These are phyloP conservation scores for Xanthoparmelia taractica DNA, from an alignment of 495 filamentous ascomycete species.

Conservation along the genomic window DNA sequence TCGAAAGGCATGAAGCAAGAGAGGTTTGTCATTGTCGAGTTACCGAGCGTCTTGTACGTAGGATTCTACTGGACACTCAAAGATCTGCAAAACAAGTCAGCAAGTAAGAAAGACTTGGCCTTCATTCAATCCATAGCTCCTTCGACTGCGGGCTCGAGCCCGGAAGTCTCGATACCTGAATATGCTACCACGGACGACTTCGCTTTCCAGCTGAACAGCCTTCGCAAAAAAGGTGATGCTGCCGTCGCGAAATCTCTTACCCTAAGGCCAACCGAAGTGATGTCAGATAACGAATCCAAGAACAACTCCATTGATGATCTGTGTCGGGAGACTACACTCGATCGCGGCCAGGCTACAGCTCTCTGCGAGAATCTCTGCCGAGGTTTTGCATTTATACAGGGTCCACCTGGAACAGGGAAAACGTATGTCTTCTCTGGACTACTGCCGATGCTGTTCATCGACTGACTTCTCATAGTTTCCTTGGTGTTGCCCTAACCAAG, in stretches of 20 bases:
- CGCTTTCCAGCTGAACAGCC: constrained; percentile 35
- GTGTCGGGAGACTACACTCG: constrained; percentile 38
- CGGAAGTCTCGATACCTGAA: constrained; percentile 36
- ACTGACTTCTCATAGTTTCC: constrained; percentile 14
- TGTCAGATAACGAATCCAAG: constrained; percentile 1
- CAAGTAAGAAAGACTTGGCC: constrained; percentile 34
- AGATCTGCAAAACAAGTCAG: constrained; percentile 22
- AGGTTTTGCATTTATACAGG: constrained; percentile 57
- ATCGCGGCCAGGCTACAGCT: constrained; percentile 49
- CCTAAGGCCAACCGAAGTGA: constrained; percentile 25
- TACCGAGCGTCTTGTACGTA: constrained; percentile 51
- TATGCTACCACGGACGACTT: constrained; percentile 42
- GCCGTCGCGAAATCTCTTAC: constrained; percentile 21
- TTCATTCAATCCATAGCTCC: constrained; percentile 53
- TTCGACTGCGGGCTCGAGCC: constrained; percentile 10
- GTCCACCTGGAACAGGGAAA: constrained; percentile 72
- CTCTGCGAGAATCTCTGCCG: constrained; percentile 48
- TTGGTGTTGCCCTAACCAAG: constrained; percentile 41
- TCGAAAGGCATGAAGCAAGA: constrained; percentile 12
- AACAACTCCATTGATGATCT: constrained; percentile 26
- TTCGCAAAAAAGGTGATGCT: constrained; percentile 28
- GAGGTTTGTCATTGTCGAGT: constrained; percentile 47
- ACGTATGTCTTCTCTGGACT: constrained; percentile 17
- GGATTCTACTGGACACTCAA: constrained; percentile 24
- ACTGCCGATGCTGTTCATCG: background rate